Evolutionary conservation across 352 stramenopile species (phyloP).

Genomic region (Phytophthora constricta): DNA sequence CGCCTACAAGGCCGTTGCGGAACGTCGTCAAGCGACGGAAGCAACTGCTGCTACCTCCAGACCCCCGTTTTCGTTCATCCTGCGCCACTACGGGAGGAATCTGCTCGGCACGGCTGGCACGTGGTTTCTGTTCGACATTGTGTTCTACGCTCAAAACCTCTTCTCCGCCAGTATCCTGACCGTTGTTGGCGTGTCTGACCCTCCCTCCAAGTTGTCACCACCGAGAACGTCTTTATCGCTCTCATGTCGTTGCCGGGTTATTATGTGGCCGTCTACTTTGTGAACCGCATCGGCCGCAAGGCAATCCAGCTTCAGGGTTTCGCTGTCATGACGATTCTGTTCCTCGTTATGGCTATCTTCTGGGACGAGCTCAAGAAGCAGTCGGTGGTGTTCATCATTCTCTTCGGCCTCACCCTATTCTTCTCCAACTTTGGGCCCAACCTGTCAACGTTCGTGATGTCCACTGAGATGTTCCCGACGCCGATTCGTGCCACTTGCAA

Average conservation of each 20-base stretch:
- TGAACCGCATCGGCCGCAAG: constrained; percentile 59
- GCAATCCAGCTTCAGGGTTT: constrained; percentile 72
- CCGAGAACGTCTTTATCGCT: constrained; percentile 54
- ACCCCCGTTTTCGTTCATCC: constrained; percentile 35
- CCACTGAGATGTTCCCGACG: constrained; percentile 79
- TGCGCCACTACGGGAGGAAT: constrained; percentile 37
- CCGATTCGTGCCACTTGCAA: constrained; percentile 80
- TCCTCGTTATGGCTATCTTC: constrained; percentile 51
- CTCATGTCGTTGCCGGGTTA: constrained; percentile 71
- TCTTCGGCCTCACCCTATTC: constrained; percentile 71
- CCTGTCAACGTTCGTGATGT: constrained; percentile 83
- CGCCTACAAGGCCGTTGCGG: constrained; percentile 37
- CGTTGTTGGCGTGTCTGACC: constrained; percentile 45
- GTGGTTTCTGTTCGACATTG: constrained; percentile 82
- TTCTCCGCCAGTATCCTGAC: constrained; percentile 61
- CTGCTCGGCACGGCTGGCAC: constrained; percentile 60
- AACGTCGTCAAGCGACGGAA: constrained; percentile 6
- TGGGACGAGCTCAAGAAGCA: constrained; percentile 53
- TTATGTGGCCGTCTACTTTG: constrained; percentile 65
- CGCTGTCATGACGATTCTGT: constrained; percentile 54
- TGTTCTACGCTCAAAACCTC: constrained; percentile 70
- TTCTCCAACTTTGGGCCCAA: constrained; percentile 86
- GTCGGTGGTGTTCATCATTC: constrained; percentile 54
- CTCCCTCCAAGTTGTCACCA: constrained; percentile 48
- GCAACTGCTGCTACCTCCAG: background rate